These are phyloP conservation scores for Schizochytrium sp. DNA, from an alignment of 108 stramenopile species.

Conservation along the genomic window DNA sequence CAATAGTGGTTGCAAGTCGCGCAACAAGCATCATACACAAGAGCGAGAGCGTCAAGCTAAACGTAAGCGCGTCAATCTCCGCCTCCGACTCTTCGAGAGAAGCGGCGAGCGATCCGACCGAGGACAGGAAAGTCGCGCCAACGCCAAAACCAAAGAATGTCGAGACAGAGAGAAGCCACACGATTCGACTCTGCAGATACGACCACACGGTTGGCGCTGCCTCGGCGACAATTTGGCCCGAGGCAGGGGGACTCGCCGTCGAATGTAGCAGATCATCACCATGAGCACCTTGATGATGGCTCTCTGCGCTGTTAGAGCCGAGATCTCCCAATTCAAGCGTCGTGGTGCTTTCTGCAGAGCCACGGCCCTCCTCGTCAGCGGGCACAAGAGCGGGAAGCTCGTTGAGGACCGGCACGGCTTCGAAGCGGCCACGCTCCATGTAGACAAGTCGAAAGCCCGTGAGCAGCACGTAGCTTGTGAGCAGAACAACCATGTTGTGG, in stretches of 20 bases:
- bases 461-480: neutral
- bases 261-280: too few relatives aligned
- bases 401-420: neutral
- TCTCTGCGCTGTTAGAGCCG: too few relatives aligned
- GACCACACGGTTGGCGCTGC: too few relatives aligned
- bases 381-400: too few relatives aligned
- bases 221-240: too few relatives aligned
- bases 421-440: neutral
- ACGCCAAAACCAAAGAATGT: neutral
- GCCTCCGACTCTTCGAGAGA: neutral
- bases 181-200: neutral
- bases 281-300: neutral
- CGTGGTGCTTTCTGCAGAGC: too few relatives aligned
- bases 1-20: neutral
- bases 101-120: neutral
- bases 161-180: neutral
- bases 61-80: neutral
- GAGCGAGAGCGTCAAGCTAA: neutral
- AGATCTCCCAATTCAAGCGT: too few relatives aligned
- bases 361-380: too few relatives aligned
- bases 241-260: too few relatives aligned
- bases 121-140: neutral
- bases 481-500: neutral
- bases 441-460: neutral
- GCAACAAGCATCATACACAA: neutral